Conservation (phyloP, 768 basidiomycete genomes). For the Melanogaster broomeanus region DNA sequence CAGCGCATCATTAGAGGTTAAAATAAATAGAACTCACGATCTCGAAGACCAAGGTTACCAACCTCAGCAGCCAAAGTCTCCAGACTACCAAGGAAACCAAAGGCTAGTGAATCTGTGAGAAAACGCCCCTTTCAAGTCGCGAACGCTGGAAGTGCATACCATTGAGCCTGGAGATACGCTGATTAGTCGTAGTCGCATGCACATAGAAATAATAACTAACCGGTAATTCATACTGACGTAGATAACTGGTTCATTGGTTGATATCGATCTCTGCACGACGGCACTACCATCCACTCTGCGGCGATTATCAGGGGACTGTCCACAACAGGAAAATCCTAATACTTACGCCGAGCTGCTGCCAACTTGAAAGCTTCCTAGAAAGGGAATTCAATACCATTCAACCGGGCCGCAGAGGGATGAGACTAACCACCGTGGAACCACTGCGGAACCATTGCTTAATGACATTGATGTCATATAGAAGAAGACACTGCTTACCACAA, state of each 20-base stretch:
- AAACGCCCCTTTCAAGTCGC: not conserved
- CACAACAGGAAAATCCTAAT: not conserved
- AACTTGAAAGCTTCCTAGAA: slow-evolving; percentile 16
- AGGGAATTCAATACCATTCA: not conserved
- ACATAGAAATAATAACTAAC: not conserved
- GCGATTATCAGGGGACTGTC: not conserved
- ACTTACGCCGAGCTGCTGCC: slow-evolving; percentile 2
- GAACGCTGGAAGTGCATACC: not conserved
- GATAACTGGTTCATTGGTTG: slow-evolving; percentile 45
- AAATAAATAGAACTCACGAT: slow-evolving; percentile 44
- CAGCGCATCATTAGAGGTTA: not conserved
- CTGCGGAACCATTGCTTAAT: slow-evolving; percentile 21
- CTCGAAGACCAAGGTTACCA: slow-evolving; percentile 67
- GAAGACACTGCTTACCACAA: slow-evolving; percentile 6
- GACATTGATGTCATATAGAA: no score
- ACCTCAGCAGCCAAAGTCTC: slow-evolving; percentile 54
- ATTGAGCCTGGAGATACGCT: not conserved
- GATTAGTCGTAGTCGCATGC: not conserved
- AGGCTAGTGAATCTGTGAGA: slow-evolving; percentile 29
- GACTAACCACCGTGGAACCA: slow-evolving; percentile 51
- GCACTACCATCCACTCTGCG: slow-evolving; percentile 33
- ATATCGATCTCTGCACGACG: slow-evolving; percentile 46
- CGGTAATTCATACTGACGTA: slow-evolving; percentile 58
- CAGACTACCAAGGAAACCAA: slow-evolving; percentile 53
- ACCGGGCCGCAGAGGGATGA: not conserved